phyloP scores from a whole-genome alignment of 495 filamentous ascomycete genomes.

The Hypoxylon rickii region DNA sequence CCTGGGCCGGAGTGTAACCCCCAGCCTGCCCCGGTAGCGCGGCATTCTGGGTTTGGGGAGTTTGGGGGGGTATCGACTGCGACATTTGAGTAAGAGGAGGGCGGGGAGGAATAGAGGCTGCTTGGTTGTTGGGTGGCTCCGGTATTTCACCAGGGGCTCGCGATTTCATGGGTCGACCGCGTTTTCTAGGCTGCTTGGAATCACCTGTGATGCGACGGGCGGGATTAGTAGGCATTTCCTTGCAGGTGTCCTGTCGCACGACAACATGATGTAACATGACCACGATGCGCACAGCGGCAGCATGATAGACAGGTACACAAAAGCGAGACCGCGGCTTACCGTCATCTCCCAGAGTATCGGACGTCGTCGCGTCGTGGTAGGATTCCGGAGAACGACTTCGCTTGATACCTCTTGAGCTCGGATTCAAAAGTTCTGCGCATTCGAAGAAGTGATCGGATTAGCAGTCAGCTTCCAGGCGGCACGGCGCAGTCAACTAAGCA shows the following conservation, averaged over 20 bases:
- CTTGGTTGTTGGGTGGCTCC: conserved; percentile 54
- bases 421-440: conserved; percentile 45
- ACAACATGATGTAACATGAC: conserved; percentile 39
- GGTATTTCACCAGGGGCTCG: conserved; percentile 50
- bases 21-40: conserved; percentile 65
- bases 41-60: conserved; percentile 75
- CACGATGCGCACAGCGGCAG: conserved; percentile 39
- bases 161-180: conserved; percentile 81
- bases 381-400: conserved; percentile 89
- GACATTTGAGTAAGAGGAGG: conserved; percentile 38
- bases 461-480: conserved; percentile 28
- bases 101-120: conserved; percentile 54
- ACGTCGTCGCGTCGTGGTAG: conserved; percentile 63
- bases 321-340: conserved; percentile 65
- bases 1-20: conserved; percentile 64
- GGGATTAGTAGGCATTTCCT: conserved; percentile 44
- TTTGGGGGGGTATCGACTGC: conserved; percentile 65
- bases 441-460: conserved; percentile 25
- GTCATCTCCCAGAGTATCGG: conserved; percentile 74
- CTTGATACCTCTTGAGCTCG: conserved; percentile 75
- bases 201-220: conserved; percentile 46
- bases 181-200: conserved; percentile 74
- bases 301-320: conserved; percentile 44
- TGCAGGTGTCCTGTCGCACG: conserved; percentile 43
- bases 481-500: conserved; percentile 32